Conservation (phyloP, 257 asterid species). For the Petunia secreta region DNA sequence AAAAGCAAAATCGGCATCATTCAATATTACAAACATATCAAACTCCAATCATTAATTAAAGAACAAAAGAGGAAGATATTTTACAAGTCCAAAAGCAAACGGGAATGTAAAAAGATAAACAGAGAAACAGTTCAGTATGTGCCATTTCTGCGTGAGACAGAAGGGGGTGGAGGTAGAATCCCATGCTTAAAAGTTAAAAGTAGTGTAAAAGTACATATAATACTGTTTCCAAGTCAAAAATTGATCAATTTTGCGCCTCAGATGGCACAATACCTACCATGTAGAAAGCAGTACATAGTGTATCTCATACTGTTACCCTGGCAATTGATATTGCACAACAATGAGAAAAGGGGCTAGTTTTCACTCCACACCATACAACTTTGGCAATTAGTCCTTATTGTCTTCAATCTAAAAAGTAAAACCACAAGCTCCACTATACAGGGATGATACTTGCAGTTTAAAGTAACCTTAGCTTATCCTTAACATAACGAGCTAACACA, state of each 20-base stretch:
- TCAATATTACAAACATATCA: slow-evolving; percentile 12
- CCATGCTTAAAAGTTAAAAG: background rate
- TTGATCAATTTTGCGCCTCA: background rate
- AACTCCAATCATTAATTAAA: background rate
- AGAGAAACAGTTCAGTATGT: slow-evolving; percentile 2
- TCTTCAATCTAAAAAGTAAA: background rate
- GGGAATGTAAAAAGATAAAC: background rate
- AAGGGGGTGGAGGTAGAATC: background rate
- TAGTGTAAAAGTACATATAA: background rate
- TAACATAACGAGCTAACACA: background rate
- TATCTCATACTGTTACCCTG: background rate
- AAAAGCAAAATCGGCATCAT: background rate
- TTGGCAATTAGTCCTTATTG: background rate
- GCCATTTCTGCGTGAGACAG: background rate
- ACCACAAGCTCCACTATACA: background rate
- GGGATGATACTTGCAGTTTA: background rate
- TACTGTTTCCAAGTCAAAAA: slow-evolving; percentile 12
- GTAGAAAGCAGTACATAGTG: background rate
- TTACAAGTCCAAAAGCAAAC: background rate
- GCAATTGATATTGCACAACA: background rate
- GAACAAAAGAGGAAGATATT: background rate
- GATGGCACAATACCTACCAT: background rate
- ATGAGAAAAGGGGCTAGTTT: background rate
- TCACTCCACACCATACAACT: background rate
- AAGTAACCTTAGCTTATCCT: background rate